phyloP scores from a whole-genome alignment of 1,284 basidiomycete genomes.

The Ustilago trichophora region DNA sequence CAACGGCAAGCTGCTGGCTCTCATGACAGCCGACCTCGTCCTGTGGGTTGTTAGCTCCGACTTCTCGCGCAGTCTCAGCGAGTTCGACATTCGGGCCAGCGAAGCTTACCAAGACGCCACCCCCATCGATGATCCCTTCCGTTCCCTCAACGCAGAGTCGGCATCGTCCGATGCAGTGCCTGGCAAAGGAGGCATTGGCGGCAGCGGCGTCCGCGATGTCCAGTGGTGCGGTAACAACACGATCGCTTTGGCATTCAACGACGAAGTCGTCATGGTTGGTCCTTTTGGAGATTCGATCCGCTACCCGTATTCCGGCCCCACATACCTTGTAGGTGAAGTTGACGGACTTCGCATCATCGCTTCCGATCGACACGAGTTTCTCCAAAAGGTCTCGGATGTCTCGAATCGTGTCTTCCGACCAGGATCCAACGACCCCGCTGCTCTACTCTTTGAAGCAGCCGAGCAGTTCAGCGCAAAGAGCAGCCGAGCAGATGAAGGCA shows the following conservation, averaged over 20 bases:
- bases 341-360: constrained; percentile 87
- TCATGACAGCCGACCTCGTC: constrained; percentile 77
- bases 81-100: constrained; percentile 71
- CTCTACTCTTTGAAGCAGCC: constrained; percentile 90
- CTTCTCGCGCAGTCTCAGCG: constrained; percentile 86
- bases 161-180: not conserved
- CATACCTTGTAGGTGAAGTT: constrained; percentile 81
- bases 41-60: constrained; percentile 95
- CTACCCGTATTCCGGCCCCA: constrained; percentile 80
- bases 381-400: constrained; percentile 78
- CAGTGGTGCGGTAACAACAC: constrained; percentile 98
- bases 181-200: constrained; percentile 47
- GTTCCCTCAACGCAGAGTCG: constrained; percentile 1
- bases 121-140: constrained; percentile 29
- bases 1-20: constrained; percentile 88
- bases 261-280: constrained; percentile 84
- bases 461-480: constrained; percentile 83
- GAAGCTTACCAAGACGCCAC: constrained; percentile 46
- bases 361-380: constrained; percentile 82
- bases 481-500: constrained; percentile 90
- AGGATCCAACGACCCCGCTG: constrained; percentile 88
- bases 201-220: constrained; percentile 66
- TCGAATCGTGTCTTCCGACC: constrained; percentile 75
- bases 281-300: constrained; percentile 90
- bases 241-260: constrained; percentile 84